Base-by-base conservation (phyloP, 2,329 filamentous ascomycete genomes). In the Coniella vitis region DNA sequence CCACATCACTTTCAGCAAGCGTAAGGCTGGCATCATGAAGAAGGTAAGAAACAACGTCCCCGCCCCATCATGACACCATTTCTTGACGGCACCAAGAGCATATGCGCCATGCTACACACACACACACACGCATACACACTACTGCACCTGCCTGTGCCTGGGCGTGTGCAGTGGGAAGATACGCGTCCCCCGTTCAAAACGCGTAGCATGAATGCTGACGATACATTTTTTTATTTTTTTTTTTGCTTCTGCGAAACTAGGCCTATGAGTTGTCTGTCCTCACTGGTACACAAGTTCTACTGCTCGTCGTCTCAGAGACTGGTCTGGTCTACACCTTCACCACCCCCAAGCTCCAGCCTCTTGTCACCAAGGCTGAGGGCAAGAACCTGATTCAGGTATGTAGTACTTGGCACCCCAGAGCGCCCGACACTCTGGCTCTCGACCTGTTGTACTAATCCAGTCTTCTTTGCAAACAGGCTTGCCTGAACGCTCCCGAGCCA, bases 1-100 rank as follows among this genome's bases (percentile, higher is more conserved):
- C 56, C 93, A 98, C 76, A 98, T 97, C 68, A 97, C 93, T 63
- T 97, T 98, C 70, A 97, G 91, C 60, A 98, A 98, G 83, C 89
- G 93, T 69, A 98, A 98, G 78, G 93, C 93, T 49, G 93, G 93
- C 61, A 97, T 98, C 71, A 97, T 98, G 93, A 97, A 98, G 80
- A 97, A 97, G 90, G 93, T 96, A 35, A 52, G 42, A 31, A 32
- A 39, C 32, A 22, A 38, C 25, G 29, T 2, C 40, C 29, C 21
- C 7, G 36, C 4, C 19, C 42, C 5, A 37, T 45, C 19, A n/a
- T n/a, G n/a, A n/a, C 37, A 9, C 32, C 37, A 31, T 31, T 22
- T n/a, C 38, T 8, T n/a, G n/a, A 37, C n/a, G 13, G 10, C 12
- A 35, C 10, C 32, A n/a, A 7, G 16, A 4, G 32, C 4, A n/a